These are phyloP conservation scores for Backusella luteola DNA, from an alignment of 192 early-diverging fungal species.

Conservation along the genomic window DNA sequence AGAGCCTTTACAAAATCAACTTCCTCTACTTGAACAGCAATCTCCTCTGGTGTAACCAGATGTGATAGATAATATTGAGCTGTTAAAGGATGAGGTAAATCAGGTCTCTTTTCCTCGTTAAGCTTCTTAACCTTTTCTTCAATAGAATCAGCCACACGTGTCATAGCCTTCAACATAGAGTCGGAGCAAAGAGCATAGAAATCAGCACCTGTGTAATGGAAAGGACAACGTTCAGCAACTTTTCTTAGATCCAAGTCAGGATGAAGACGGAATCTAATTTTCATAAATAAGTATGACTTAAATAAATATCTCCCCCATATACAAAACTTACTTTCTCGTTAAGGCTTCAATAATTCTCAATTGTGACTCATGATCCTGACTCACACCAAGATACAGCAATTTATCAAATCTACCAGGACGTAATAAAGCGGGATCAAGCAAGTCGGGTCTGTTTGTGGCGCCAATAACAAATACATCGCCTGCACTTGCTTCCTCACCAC, in stretches of 20 bases:
- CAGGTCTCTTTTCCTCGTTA: conserved; percentile 39
- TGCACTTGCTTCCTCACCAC: conserved; percentile 35
- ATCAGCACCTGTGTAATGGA: conserved; percentile 96
- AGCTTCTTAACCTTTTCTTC: conserved; percentile 48
- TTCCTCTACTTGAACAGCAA: conserved; percentile 75
- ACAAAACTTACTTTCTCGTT: conserved; percentile 76
- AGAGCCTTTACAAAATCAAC: conserved; percentile 85
- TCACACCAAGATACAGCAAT: conserved; percentile 95
- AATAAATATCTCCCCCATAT: not conserved
- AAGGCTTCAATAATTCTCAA: conserved; percentile 88
- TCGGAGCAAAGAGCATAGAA: conserved; percentile 98
- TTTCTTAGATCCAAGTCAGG: conserved; percentile 70
- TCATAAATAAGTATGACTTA: not conserved
- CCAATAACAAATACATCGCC: conserved; percentile 97
- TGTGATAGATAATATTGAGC: conserved; percentile 92
- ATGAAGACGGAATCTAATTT: conserved; percentile 74
- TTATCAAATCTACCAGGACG: conserved; percentile 98
- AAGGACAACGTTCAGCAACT: conserved; percentile 84
- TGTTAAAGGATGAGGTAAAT: conserved; percentile 66
- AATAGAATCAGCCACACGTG: conserved; percentile 76
- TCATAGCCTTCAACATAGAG: conserved; percentile 95
- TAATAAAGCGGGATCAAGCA: conserved; percentile 90
- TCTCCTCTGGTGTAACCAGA: conserved; percentile 66
- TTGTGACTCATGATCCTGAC: conserved; percentile 83
- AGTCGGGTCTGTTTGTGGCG: conserved; percentile 97